These are phyloP conservation scores for Vigna hirtella DNA, from an alignment of 306 rosid species.

Conservation along the genomic window DNA sequence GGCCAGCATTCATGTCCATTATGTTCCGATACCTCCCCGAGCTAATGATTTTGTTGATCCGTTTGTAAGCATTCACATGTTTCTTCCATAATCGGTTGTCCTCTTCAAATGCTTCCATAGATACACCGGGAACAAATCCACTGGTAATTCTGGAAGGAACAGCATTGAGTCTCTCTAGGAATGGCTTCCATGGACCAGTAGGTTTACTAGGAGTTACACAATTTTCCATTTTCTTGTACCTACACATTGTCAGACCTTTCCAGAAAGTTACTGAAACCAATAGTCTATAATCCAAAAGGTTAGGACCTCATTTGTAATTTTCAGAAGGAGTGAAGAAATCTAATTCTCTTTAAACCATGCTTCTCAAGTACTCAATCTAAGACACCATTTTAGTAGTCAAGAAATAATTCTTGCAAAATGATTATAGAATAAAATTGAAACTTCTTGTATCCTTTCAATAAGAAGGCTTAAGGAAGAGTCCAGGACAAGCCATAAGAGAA, in stretches of 20 bases:
- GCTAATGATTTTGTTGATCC: conserved; percentile 66
- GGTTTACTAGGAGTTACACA: conserved; percentile 63
- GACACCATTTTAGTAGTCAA: conserved; percentile 28
- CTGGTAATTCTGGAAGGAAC: conserved; percentile 67
- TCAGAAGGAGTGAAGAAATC: conserved; percentile 3
- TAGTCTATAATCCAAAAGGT: conserved; percentile 26
- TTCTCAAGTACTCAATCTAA: conserved; percentile 14
- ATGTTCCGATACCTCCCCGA: conserved; percentile 76
- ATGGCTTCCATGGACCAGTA: conserved; percentile 64
- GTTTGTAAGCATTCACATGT: conserved; percentile 80
- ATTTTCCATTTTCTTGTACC: conserved; percentile 80
- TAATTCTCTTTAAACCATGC: conserved; percentile 12
- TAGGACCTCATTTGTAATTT: conserved; percentile 17
- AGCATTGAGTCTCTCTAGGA: conserved; percentile 70
- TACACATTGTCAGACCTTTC: conserved; percentile 42
- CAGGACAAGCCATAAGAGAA: background rate
- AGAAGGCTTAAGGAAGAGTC: conserved; percentile 15
- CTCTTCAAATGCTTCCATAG: conserved; percentile 56
- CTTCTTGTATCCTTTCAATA: conserved; percentile 22
- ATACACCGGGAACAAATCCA: conserved; percentile 62
- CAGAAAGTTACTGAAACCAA: conserved; percentile 33
- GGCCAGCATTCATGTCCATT: conserved; percentile 92
- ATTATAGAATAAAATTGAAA: conserved; percentile 34
- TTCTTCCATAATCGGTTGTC: conserved; percentile 77
- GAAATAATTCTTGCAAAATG: conserved; percentile 31